These are phyloP conservation scores for Erythrobasidium hasegawianum DNA, from an alignment of 1,284 basidiomycete genomes.

Conservation along the genomic window DNA sequence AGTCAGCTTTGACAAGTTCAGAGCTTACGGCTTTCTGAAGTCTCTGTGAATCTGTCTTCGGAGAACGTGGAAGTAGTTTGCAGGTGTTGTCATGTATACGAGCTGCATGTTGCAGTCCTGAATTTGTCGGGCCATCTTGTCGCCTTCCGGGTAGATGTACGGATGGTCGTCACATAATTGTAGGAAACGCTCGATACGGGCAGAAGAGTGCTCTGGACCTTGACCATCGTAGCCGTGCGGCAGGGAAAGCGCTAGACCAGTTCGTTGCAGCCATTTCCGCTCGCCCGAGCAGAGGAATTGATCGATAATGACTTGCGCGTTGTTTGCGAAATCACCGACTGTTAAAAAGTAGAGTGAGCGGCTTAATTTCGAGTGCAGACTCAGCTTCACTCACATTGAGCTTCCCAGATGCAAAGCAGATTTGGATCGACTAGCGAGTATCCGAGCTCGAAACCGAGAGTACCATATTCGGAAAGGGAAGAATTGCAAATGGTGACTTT, in stretches of 20 bases:
- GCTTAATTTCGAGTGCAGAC: background rate
- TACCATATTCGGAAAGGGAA: constrained; percentile 90
- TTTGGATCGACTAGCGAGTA: constrained; percentile 97
- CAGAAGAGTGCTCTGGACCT: constrained; percentile 97
- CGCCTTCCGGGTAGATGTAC: constrained; percentile 76
- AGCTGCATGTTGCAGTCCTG: constrained; percentile 99
- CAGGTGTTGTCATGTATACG: constrained; percentile 73
- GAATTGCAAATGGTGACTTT: constrained; percentile 95
- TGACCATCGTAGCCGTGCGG: constrained; percentile 99
- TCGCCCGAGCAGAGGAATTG: constrained; percentile 98
- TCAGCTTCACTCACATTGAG: constrained; percentile 39
- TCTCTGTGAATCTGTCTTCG: constrained; percentile 80
- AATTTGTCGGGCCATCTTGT: constrained; percentile 91
- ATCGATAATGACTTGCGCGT: constrained; percentile 96
- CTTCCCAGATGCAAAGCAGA: constrained; percentile 95
- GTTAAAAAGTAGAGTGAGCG: background rate
- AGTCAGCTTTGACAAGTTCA: too few species aligned
- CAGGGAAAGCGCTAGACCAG: constrained; percentile 84
- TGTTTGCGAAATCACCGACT: constrained; percentile 94
- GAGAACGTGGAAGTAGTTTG: constrained; percentile 50
- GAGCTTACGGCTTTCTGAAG: constrained; percentile 70
- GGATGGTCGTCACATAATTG: constrained; percentile 98
- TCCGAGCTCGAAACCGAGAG: constrained; percentile 95
- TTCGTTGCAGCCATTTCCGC: constrained; percentile 96
- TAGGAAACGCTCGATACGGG: constrained; percentile 91